phyloP scores from a whole-genome alignment of 1,284 basidiomycete genomes.

The Sanghuangporus weigelae region DNA sequence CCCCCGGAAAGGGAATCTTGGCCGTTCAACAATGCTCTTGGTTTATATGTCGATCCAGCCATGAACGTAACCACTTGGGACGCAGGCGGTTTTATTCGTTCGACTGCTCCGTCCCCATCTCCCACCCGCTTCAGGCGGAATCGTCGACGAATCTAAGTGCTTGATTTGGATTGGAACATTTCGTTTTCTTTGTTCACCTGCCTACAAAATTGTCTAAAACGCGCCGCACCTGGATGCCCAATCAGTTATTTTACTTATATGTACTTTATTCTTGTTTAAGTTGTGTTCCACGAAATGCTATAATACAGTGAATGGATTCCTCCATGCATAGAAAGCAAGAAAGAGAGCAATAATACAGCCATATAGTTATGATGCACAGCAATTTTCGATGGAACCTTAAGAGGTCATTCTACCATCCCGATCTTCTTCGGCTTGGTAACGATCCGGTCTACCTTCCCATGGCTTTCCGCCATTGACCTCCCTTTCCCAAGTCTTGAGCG shows the following conservation, averaged over 20 bases:
- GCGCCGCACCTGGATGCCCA: background rate
- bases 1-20: background rate
- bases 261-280: background rate
- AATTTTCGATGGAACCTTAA: background rate
- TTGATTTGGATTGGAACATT: background rate
- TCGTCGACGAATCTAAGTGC: background rate
- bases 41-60: background rate
- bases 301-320: background rate
- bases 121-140: background rate
- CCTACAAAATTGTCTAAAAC: background rate
- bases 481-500: conserved; percentile 67
- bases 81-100: background rate
- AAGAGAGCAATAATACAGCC: background rate
- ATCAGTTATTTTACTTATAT: background rate
- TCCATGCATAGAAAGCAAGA: background rate
- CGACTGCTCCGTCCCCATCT: background rate
- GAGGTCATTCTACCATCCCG: background rate
- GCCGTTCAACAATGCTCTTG: background rate
- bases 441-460: conserved; percentile 54
- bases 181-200: background rate
- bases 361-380: background rate
- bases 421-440: background rate
- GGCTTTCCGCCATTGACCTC: conserved; percentile 52
- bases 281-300: background rate
- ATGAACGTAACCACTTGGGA: background rate